Conservation (phyloP, 2,329 filamentous ascomycete genomes). For the Aspergillus terreus region DNA sequence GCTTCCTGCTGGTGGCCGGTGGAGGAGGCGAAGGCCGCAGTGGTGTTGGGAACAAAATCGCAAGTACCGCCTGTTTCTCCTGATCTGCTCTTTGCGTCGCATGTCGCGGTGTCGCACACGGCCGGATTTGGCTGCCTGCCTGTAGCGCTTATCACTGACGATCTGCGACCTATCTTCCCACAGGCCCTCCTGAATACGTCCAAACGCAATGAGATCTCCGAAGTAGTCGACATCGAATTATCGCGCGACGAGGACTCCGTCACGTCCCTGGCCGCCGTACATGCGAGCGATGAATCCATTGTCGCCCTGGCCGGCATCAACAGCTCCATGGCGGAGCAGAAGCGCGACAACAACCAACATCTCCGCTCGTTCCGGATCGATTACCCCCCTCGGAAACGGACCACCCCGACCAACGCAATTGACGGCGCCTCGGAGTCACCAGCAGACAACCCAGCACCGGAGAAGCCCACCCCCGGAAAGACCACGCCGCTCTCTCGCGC, state of each 20-base stretch:
- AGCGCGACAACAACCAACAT: conserved; percentile 77
- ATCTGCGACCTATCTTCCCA: not conserved
- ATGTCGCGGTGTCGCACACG: not conserved
- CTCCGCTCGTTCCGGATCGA: conserved; percentile 70
- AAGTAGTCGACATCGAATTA: conserved; percentile 70
- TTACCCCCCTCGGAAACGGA: conserved; percentile 47
- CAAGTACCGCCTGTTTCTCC: conserved; percentile 42
- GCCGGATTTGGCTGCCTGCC: too few relatives aligned
- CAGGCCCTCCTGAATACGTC: conserved; percentile 71
- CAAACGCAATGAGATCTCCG: conserved; percentile 58
- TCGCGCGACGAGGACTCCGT: conserved; percentile 85
- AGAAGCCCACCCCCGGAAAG: conserved; percentile 26
- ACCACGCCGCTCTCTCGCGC: conserved; percentile 49
- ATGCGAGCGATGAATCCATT: conserved; percentile 50
- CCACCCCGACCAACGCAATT: conserved; percentile 8
- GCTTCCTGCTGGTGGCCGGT: conserved; percentile 75
- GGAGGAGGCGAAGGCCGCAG: conserved; percentile 79
- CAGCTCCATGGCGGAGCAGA: conserved; percentile 67
- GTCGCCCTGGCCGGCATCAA: conserved; percentile 76
- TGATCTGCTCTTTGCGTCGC: not conserved
- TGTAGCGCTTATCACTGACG: too few relatives aligned
- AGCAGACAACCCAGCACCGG: not conserved
- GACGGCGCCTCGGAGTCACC: conserved; percentile 5
- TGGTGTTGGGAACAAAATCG: conserved; percentile 84
- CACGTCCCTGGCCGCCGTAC: conserved; percentile 71